Conservation (phyloP, 1,284 basidiomycete genomes). For the Coriolopsis trogii region DNA sequence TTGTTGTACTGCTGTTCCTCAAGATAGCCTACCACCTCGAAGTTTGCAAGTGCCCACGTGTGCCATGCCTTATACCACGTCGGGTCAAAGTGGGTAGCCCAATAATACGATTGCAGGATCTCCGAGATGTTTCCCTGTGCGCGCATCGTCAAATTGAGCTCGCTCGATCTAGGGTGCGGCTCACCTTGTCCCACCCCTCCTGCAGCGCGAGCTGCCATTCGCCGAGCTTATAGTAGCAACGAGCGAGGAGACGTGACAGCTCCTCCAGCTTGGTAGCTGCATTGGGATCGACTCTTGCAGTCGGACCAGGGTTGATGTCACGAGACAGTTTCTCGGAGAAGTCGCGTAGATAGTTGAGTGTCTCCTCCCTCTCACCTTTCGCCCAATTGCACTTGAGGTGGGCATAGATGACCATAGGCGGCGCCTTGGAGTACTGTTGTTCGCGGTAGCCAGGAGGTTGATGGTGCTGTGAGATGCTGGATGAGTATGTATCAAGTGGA, state of each 20-base stretch:
- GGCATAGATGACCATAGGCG: slow-evolving; percentile 96
- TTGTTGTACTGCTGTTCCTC: slow-evolving; percentile 70
- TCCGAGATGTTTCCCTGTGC: slow-evolving; percentile 75
- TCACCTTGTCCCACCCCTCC: slow-evolving; percentile 78
- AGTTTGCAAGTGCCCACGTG: slow-evolving; percentile 97
- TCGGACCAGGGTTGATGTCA: slow-evolving; percentile 71
- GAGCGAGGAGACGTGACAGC: slow-evolving; percentile 87
- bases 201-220: slow-evolving; percentile 90
- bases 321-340: slow-evolving; percentile 80
- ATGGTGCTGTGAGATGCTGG: slow-evolving; percentile 15
- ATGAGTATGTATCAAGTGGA: not conserved
- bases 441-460: slow-evolving; percentile 30
- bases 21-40: slow-evolving; percentile 89
- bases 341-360: slow-evolving; percentile 82
- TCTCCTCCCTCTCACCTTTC: slow-evolving; percentile 77
- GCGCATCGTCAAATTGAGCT: slow-evolving; percentile 4
- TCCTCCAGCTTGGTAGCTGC: slow-evolving; percentile 59
- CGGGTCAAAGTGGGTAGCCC: slow-evolving; percentile 92
- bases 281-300: slow-evolving; percentile 51
- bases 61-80: slow-evolving; percentile 99
- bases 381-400: slow-evolving; percentile 99
- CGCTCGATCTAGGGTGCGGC: slow-evolving; percentile 30
- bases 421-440: slow-evolving; percentile 72
- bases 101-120: slow-evolving; percentile 84
- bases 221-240: slow-evolving; percentile 97